Base-by-base conservation (phyloP, 768 basidiomycete species). In the Leccinum imitatum region DNA sequence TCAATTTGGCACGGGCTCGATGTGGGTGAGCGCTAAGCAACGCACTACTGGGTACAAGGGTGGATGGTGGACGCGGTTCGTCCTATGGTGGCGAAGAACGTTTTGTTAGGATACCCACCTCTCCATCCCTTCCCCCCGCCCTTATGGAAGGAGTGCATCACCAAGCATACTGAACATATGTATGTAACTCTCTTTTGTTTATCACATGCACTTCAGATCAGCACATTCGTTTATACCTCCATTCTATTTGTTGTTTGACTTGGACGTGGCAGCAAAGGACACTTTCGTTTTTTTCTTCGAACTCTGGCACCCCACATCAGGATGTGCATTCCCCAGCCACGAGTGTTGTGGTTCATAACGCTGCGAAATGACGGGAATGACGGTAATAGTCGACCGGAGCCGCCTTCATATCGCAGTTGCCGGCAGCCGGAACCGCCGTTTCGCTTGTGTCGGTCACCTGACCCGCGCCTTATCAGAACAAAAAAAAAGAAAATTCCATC, bases 1-100 rank as follows among this genome's bases (percentile, higher is more conserved):
- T 59, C 82, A 81, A 31, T 84, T 85, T 70, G 93, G 93, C 19
- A 94, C 93, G n/a, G 93, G 93, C 8, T 78, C 81, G 51, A 88
- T 95, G 83, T 91, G 89, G 87, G 75, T 91, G 30, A 86, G 90
- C 57, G 69, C 79, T 21, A 84, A 81, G 66, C 69, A 74, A 48
- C 85, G 93, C 39, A 73, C 75, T 41, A 79, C 81, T 30, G 87
- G 84, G 11, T 93, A 87, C 85, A 78, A 84, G 68, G 91, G 93
- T 21, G 79, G 84, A 48, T 90, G 86, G 84, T 94, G 91, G 91
- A 84, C 84, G 48, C 79, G 88, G 63, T 85, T 95, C 69, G 76
- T 84, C 65, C 73, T 86, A 50, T 95, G 93, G 93, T 91, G 86
- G 83, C 84, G 83, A 71, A 83, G 82, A 73, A 63, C 88, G 52